Conservation (phyloP, 2,329 filamentous ascomycete species). For the Fusarium clavum region DNA sequence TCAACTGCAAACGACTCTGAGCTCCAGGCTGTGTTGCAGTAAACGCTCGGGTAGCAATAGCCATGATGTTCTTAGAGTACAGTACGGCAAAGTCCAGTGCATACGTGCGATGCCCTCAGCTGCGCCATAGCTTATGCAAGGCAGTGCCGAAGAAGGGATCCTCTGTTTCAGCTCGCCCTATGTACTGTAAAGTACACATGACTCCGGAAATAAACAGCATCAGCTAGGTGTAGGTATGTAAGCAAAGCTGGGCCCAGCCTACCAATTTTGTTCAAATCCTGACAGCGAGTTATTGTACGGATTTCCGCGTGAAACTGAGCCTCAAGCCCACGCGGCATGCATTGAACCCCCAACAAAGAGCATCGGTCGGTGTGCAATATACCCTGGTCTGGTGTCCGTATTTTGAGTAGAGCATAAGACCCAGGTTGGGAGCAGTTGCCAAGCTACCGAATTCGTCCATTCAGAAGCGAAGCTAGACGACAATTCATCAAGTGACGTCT, state of each 20-base stretch:
- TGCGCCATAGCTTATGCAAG: slow-evolving; percentile 26
- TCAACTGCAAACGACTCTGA: background rate
- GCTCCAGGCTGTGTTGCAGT: background rate
- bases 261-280: background rate
- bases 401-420: background rate
- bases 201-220: slow-evolving; percentile 24
- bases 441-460: background rate
- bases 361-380: slow-evolving; percentile 1
- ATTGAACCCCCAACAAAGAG: background rate
- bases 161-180: slow-evolving; percentile 20
- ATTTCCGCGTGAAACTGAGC: slow-evolving; percentile 11
- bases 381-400: background rate
- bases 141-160: background rate
- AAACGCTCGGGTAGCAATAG: background rate
- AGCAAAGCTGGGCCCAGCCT: background rate
- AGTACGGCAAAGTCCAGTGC: background rate
- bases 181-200: background rate
- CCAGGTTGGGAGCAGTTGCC: background rate
- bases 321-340: slow-evolving; percentile 25
- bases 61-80: background rate
- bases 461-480: background rate
- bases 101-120: slow-evolving; percentile 8
- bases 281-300: background rate
- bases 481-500: background rate
- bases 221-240: background rate